Conservation (phyloP, 495 filamentous ascomycete species). For the Penicillium pulvis region DNA sequence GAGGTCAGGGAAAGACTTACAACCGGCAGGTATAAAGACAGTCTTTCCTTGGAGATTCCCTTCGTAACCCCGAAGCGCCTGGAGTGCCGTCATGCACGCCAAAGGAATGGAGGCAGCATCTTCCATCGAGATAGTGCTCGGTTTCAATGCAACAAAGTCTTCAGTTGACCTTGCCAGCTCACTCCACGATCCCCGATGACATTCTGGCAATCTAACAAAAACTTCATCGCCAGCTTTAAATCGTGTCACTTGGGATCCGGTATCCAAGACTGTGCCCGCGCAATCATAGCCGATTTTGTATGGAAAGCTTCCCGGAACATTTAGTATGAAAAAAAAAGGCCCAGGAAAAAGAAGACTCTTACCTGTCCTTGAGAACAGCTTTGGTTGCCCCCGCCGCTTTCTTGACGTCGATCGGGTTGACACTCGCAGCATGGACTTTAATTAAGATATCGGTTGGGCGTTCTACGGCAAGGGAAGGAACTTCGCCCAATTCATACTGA, state of each 20-base stretch:
- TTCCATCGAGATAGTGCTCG: constrained; percentile 36
- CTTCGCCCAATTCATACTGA: constrained; percentile 43
- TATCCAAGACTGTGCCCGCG: constrained; percentile 48
- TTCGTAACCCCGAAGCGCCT: constrained; percentile 44
- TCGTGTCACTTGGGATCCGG: constrained; percentile 41
- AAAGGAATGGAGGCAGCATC: constrained; percentile 46
- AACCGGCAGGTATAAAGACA: constrained; percentile 53
- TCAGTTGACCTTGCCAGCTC: constrained; percentile 44
- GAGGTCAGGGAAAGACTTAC: constrained; percentile 19
- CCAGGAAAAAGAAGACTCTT: constrained; percentile 7
- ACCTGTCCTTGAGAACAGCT: constrained; percentile 29
- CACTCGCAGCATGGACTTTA: constrained; percentile 49
- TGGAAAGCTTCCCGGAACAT: constrained; percentile 32
- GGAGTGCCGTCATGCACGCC: constrained; percentile 42
- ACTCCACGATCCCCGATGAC: constrained; percentile 31
- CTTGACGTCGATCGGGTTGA: constrained; percentile 55
- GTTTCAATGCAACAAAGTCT: constrained; percentile 42
- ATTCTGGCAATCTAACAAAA: constrained; percentile 40
- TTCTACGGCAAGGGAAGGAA: constrained; percentile 43
- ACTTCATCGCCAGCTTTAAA: constrained; percentile 56
- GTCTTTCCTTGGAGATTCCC: constrained; percentile 53
- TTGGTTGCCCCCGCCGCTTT: constrained; percentile 38
- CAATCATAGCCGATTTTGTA: constrained; percentile 47
- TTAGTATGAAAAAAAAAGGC: background rate
- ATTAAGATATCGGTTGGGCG: constrained; percentile 51